Base-by-base conservation (phyloP, 2,329 filamentous ascomycete genomes). In the Fusarium brachygibbosum region DNA sequence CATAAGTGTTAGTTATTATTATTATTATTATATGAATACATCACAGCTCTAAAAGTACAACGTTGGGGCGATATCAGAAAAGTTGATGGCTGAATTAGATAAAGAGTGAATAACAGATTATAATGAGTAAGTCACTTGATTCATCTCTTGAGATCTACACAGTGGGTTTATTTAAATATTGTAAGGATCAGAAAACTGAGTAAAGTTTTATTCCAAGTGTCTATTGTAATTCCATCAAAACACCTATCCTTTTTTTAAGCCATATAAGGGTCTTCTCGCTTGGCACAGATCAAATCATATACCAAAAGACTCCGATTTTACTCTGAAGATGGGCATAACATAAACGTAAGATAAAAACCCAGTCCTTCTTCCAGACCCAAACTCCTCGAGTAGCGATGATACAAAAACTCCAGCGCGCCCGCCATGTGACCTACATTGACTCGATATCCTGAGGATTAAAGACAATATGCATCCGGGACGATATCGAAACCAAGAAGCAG, bases 371-470 rank as follows among this genome's bases (percentile, higher is more conserved):
- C 21, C 32, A 19, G 16, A 28, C 23, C 48, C 6, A 17, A 38
- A 51, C 48, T 51, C 48, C 48, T 28, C 13, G n/a, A 35, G 13
- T 40, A 16, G 48, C 40, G 17, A 21, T 35, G 8, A 54, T 12
- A 60, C 35, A 52, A 56, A 58, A 59, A 73, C 71, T 56, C 71
- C 71, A 13, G 23, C 19, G 49, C 71, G 38, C 63, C 63, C 14
- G 14, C 7, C 31, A 48, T 48, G 23, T 5, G 31, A 48, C 32
- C 41, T 58, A 76, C n/a, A 8, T 19, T 38, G 32, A 23, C 28
- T 50, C 48, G 21, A 25, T 50, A 12, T 10, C 32, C 13, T 35
- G 17, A 14, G 23, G 14, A 50, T 50, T 50, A 50, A 28, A 25
- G 23, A 35, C 34, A 38, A n/a, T 49, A 35, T 17, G 11, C 21